Evolutionary conservation across 768 basidiomycete species (phyloP), one percentile per base, ranked within the genome.

Genomic region (Xanthoconium purpureum): DNA sequence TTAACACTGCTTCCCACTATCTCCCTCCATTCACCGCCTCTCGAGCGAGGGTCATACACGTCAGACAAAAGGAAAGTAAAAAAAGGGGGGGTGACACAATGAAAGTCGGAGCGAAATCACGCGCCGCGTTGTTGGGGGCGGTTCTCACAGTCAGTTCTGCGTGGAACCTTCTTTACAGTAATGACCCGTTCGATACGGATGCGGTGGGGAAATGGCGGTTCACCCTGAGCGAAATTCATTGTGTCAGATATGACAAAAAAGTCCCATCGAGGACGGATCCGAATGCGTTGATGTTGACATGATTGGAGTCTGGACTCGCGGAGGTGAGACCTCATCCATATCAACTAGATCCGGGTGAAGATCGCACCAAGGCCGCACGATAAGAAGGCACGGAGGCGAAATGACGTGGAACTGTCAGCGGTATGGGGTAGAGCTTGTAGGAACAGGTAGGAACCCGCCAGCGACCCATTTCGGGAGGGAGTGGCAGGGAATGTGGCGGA

Each of bases 321-420:
- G 54, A 58, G 47, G 54, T 29, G 14, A 42, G 39, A 24, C 30
- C 17, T 44, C 42, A n/a, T 44, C 56, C 52, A 58, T 54, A 50
- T 63, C 51, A 38, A 55, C 45, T 45, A 63, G 59, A 63, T 61
- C 55, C 59, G 53, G 39, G 14, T 45, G 33, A 30, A 50, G 52
- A 66, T 63, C 52, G 36, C 55, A 44, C 32, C 40, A 49, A 28
- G 40, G 18, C 45, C 45, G 52, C 35, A 47, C 48, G 57, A 62
- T 64, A 65, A 62, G 54, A 58, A 55, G 47, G 45, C 33, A 33
- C 30, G 37, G 51, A 52, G 32, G 44, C 50, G 47, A 39, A 36
- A 57, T 67, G 65, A 66, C 56, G 66, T 66, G 56, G 35, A 64
- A 47, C 39, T 58, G 64, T 64, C 64, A 66, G 12, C 36, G 13